phyloP scores from a whole-genome alignment of 305 asterid species.

The Fraxinus floribunda region DNA sequence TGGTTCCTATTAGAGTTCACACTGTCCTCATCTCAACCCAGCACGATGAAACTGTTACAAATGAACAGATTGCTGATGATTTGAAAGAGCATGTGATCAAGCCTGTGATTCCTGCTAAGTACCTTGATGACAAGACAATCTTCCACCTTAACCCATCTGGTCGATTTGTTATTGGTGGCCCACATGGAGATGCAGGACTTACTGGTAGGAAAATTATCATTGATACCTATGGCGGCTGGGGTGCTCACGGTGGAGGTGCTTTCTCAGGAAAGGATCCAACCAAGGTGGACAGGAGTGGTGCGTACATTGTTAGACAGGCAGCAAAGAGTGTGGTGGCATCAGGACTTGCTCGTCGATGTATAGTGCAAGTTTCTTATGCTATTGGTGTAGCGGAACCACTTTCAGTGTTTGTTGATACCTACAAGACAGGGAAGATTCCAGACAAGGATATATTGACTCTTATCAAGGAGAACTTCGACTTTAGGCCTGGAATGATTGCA shows the following conservation, averaged over 20 bases:
- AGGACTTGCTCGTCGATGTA: constrained; percentile 79
- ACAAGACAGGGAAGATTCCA: constrained; percentile 76
- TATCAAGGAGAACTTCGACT: constrained; percentile 82
- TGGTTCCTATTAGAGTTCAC: constrained; percentile 81
- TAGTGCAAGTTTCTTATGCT: constrained; percentile 89
- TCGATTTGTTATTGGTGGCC: constrained; percentile 86
- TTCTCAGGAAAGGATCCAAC: constrained; percentile 85
- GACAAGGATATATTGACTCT: constrained; percentile 71
- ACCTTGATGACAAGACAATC: constrained; percentile 80
- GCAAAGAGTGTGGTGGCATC: constrained; percentile 93
- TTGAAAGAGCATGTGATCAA: constrained; percentile 78
- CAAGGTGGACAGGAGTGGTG: constrained; percentile 91
- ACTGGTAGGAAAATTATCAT: constrained; percentile 85
- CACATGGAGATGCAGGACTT: constrained; percentile 91
- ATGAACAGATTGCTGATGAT: constrained; percentile 68
- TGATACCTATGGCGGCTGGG: constrained; percentile 89
- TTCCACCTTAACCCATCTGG: constrained; percentile 95
- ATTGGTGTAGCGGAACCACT: constrained; percentile 91
- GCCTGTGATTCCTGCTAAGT: constrained; percentile 74
- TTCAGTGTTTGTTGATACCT: constrained; percentile 77
- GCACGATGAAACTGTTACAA: constrained; percentile 82
- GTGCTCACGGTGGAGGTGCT: constrained; percentile 89
- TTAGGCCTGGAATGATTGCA: constrained; percentile 93
- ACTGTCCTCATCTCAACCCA: constrained; percentile 89
- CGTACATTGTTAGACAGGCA: constrained; percentile 83